Evolutionary conservation across 768 basidiomycete genomes (phyloP).

Genomic region (Mycena floridula): DNA sequence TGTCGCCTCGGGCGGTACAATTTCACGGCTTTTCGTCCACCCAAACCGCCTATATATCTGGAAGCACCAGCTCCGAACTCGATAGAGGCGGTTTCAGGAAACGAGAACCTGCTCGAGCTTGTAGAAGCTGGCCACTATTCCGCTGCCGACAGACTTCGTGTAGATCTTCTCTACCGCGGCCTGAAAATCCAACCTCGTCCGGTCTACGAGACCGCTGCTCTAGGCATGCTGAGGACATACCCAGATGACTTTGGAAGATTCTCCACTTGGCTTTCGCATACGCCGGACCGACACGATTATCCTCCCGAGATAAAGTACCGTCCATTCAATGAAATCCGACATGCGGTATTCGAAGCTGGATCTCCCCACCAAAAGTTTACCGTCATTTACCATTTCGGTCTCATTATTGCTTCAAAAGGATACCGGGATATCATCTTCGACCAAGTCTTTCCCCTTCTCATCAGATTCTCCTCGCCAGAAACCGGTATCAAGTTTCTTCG

Average conservation of each 20-base stretch:
- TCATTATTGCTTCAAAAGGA: background rate
- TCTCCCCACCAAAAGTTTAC: background rate
- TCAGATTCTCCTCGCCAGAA: background rate
- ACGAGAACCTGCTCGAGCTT: slow-evolving; percentile 7
- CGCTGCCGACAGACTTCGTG: slow-evolving; percentile 14
- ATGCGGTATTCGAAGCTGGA: slow-evolving; percentile 10
- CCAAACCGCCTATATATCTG: too few species aligned
- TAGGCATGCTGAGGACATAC: slow-evolving; percentile 2
- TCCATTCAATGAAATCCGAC: slow-evolving; percentile 9
- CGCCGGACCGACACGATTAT: slow-evolving; percentile 8
- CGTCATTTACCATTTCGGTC: background rate
- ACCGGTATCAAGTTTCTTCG: background rate
- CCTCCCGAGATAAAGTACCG: slow-evolving; percentile 5
- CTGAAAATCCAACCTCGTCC: slow-evolving; percentile 8
- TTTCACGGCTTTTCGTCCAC: too few species aligned
- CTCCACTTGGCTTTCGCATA: slow-evolving; percentile 8
- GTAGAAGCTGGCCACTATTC: slow-evolving; percentile 9
- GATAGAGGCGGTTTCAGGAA: too few species aligned
- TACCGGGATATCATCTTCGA: background rate
- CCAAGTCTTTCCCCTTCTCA: background rate
- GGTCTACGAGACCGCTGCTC: slow-evolving; percentile 9
- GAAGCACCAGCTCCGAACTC: too few species aligned
- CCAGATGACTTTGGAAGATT: slow-evolving; percentile 5
- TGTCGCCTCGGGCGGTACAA: too few species aligned
- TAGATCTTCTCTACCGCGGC: slow-evolving; percentile 7